Evolutionary conservation across 1,284 basidiomycete genomes (phyloP).

Genomic region (Polyporus tsugae): DNA sequence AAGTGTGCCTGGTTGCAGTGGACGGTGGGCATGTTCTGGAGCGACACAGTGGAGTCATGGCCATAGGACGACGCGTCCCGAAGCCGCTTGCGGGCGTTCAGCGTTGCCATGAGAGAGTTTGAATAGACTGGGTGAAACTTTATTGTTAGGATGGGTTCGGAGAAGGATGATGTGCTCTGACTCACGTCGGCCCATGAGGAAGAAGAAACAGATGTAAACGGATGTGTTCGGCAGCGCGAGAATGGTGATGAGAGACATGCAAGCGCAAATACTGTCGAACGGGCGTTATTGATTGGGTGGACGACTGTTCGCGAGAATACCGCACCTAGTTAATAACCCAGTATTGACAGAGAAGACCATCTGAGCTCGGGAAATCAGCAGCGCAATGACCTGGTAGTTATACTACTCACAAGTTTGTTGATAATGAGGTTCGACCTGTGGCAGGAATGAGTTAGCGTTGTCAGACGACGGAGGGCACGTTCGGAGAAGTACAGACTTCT

Average conservation of each 20-base stretch:
- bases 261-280: conserved; percentile 21
- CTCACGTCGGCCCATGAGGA: conserved; percentile 25
- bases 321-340: conserved; percentile 22
- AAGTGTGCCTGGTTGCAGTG: background rate
- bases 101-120: conserved; percentile 23
- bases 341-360: conserved; percentile 44
- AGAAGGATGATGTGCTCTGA: background rate
- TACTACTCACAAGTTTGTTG: conserved; percentile 52
- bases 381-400: background rate
- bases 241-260: conserved; percentile 28
- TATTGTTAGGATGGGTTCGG: background rate
- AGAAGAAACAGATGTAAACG: conserved; percentile 27
- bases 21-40: conserved; percentile 8
- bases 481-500: conserved; percentile 34
- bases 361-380: conserved; percentile 35
- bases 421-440: conserved; percentile 60
- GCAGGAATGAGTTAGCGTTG: conserved; percentile 34
- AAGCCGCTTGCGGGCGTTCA: conserved; percentile 24
- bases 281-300: background rate
- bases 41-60: conserved; percentile 11
- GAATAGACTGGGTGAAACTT: conserved; percentile 17
- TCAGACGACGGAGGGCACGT: conserved; percentile 38
- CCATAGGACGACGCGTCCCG: conserved; percentile 30
- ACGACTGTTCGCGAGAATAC: background rate
- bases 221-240: conserved; percentile 23